Evolutionary conservation across 2,329 filamentous ascomycete species (phyloP), one percentile per base, ranked within the genome.

Genomic region (Boeremia lycopersici): DNA sequence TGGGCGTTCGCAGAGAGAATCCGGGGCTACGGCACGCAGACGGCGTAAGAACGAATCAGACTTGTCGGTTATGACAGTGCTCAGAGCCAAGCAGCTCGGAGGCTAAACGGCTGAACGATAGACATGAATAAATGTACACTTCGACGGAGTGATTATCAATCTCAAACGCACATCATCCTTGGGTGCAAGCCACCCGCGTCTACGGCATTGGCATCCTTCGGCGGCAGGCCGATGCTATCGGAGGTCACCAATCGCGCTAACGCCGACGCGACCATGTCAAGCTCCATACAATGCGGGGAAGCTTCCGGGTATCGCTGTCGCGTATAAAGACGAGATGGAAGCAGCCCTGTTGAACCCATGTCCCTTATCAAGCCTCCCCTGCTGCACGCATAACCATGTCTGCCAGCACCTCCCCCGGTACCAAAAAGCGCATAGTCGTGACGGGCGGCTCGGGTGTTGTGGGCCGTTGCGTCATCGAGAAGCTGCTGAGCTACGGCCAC

Each of bases 1-100:
- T 98, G 93, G 95, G 92, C 90, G 46, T 99, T 99, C 81, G 95
- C 95, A 23, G 93, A 98, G 74, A 85, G 88, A 67, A 97, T 99
- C 76, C 89, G 86, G 77, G 95, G 95, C 39, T 99, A 99, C 74
- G 95, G 95, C 58, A 96, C 93, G 25, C 93, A 98, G 82, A 69
- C 68, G 10, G 68, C 60, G 15, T 72, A 67, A 56, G 40, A 5
- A 35, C 13, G 52, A 17, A 15, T n/a, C 11, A 17, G 35, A 25
- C 29, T 40, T 47, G 25, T 38, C 17, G 26, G 36, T 47, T 23
- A 48, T 56, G 47, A 49, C 26, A 25, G 33, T 42, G 28, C 42
- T 35, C 40, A 48, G 25, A 35, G 47, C 30, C 54, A 59, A 48
- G 46, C 35, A 47, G 36, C 38, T 49, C 41, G 49, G 38, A 54